Evolutionary conservation across 2,329 filamentous ascomycete genomes (phyloP), one percentile per base, ranked within the genome.

Genomic region (Thelonectria blattea): DNA sequence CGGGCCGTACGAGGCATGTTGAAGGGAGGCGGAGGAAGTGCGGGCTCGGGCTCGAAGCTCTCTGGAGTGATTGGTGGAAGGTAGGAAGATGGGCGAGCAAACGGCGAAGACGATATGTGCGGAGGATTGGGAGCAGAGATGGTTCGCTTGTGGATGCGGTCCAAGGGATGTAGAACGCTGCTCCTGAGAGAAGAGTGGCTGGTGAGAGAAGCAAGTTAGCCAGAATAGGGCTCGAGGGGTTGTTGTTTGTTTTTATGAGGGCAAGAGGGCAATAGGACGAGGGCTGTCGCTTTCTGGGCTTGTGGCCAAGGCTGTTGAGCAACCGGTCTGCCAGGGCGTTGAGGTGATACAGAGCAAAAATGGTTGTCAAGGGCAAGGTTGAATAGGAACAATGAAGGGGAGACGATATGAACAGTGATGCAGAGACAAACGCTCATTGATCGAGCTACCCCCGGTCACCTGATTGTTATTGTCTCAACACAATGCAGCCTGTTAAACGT

Each of bases 61-160:
- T 63, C 56, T 0, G 64, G 60, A 12, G 58, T 48, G 48, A 70
- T 58, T 30, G 61, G 56, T 45, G 68, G 62, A 14, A 70, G 57
- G 53, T 67, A 58, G 47, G 66, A 47, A 57, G 68, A 22, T 54
- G 56, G 32, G 61, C 63, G 52, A 65, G 63, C 18, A 65, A 64
- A 52, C 55, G 60, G 43, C 60, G 67, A 37, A 58, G 60, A 42
- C 14, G 66, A 63, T 18, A 56, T 60, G 18, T 63, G 73, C 9
- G 76, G 71, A 53, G 81, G 79, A 59, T 80, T 76, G 11, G 83
- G 82, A 7, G 81, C 83, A 9, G 83, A 85, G 17, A 78, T 76
- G 3, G 82, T 78, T 58, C 82, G 74, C 67, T 83, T 84, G 68
- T 85, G 82, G 37, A 72, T 68, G 50, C 69, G 76, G 1, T 71